Evolutionary conservation across 768 basidiomycete species (phyloP).

Genomic region (Clathrus columnatus): DNA sequence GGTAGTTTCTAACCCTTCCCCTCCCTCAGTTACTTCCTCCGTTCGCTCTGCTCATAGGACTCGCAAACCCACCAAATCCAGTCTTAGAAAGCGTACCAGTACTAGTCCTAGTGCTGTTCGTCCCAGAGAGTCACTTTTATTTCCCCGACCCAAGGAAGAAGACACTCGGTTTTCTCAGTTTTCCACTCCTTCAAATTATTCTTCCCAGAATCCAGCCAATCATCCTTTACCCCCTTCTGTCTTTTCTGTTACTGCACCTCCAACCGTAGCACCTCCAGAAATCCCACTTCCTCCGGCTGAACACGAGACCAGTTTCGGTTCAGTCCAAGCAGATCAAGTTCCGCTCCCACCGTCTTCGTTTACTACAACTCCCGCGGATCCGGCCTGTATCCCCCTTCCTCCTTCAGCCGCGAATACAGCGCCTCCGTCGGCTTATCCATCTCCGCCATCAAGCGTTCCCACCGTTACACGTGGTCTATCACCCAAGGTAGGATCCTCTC

Average conservation of each 20-base stretch:
- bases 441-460: conserved; percentile 5
- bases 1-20: neutral
- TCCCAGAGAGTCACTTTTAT: conserved; percentile 5
- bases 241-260: neutral
- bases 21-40: neutral
- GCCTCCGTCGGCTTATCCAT: neutral
- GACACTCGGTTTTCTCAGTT: neutral
- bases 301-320: neutral
- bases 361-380: neutral
- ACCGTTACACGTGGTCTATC: neutral
- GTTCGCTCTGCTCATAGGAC: conserved; percentile 1
- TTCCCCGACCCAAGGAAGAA: conserved; percentile 1
- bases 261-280: neutral
- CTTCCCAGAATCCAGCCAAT: neutral
- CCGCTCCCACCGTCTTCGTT: neutral
- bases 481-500: neutral
- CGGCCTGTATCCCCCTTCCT: neutral
- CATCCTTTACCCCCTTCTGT: conserved; percentile 2
- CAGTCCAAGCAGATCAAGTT: neutral
- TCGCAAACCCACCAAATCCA: neutral
- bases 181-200: neutral
- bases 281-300: neutral
- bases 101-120: neutral
- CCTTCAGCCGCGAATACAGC: neutral
- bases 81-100: neutral